Evolutionary conservation across 2,329 filamentous ascomycete species (phyloP).

Genomic region (Aschersonia sp.): DNA sequence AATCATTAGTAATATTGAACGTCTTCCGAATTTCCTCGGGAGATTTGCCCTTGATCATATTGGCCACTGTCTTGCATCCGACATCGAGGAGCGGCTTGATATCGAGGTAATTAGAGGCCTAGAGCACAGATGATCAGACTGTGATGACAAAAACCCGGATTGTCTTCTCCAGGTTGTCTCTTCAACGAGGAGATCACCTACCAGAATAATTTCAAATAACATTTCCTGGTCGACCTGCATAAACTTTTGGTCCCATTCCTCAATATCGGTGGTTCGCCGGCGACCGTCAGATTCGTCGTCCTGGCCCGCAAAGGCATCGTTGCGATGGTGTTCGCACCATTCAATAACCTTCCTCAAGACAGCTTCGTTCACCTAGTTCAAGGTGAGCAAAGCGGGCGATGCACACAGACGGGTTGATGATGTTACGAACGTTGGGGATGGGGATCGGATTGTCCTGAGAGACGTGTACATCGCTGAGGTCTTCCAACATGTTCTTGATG

Average conservation of each 20-base stretch:
- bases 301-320: constrained; percentile 65
- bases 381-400: not conserved
- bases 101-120: constrained; percentile 96
- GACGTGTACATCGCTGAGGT: constrained; percentile 55
- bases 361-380: constrained; percentile 67
- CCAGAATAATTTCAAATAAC: constrained; percentile 97
- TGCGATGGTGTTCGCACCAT: constrained; percentile 93
- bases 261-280: constrained; percentile 98
- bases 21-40: constrained; percentile 99
- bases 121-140: not conserved
- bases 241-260: constrained; percentile 99
- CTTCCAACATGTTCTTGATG: constrained; percentile 97
- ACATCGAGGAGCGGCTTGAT: constrained; percentile 97
- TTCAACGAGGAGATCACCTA: constrained; percentile 28
- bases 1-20: constrained; percentile 99
- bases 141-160: too few species aligned
- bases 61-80: constrained; percentile 97
- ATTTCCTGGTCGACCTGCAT: constrained; percentile 99
- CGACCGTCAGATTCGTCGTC: constrained; percentile 89
- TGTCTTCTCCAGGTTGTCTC: not conserved
- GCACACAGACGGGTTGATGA: not conserved
- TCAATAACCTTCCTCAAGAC: constrained; percentile 94
- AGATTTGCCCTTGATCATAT: constrained; percentile 99
- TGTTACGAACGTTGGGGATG: constrained; percentile 54
- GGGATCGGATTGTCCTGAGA: constrained; percentile 57